phyloP scores from a whole-genome alignment of 345 rosid species.

The Populus pruinosa region DNA sequence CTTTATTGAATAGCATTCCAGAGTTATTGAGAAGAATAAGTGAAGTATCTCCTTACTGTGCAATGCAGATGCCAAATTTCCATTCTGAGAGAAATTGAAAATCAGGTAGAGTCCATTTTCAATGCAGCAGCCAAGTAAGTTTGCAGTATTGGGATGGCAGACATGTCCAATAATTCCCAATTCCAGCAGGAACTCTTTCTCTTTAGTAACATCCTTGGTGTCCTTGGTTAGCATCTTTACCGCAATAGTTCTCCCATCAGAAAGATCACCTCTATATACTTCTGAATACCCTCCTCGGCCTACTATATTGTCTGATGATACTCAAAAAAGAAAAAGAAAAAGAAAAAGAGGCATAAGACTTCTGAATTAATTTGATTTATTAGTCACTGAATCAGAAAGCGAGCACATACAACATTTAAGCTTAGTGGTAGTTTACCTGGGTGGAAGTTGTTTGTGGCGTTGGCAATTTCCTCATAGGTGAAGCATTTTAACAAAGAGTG shows the following conservation, averaged over 20 bases:
- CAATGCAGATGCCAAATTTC: constrained; percentile 67
- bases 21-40: not conserved
- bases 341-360: not conserved
- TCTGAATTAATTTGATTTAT: not conserved
- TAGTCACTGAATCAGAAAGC: not conserved
- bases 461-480: constrained; percentile 65
- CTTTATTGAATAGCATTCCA: not conserved
- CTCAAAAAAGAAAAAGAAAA: not conserved
- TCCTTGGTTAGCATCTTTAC: constrained; percentile 80
- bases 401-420: not conserved
- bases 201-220: constrained; percentile 69
- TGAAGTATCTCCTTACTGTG: constrained; percentile 46
- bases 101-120: constrained; percentile 82
- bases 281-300: constrained; percentile 91
- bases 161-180: constrained; percentile 82
- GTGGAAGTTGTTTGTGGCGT: constrained; percentile 66
- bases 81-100: constrained; percentile 76
- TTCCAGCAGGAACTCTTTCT: constrained; percentile 82
- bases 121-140: constrained; percentile 76
- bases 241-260: constrained; percentile 68
- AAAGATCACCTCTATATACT: constrained; percentile 80
- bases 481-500: constrained; percentile 64
- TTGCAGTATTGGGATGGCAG: constrained; percentile 77
- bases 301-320: constrained; percentile 56
- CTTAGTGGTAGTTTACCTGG: constrained; percentile 35